phyloP scores from a whole-genome alignment of 805 yeast species.

The Cephaloascus fragrans region DNA sequence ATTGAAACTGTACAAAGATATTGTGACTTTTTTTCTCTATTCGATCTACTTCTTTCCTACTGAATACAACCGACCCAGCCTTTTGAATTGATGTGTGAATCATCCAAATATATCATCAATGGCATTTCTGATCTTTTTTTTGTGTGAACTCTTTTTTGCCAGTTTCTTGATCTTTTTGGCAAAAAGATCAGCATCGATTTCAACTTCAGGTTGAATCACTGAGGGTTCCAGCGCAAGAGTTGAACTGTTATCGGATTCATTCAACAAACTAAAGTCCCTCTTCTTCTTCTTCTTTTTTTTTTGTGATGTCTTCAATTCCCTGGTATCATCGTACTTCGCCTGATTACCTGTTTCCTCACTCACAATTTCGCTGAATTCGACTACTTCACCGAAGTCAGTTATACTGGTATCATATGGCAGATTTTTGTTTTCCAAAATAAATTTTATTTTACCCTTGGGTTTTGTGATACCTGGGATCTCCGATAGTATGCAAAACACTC shows the following conservation, averaged over 20 bases:
- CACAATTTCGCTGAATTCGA: conserved; percentile 15
- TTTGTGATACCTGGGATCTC: conserved; percentile 10
- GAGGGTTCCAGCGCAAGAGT: too few species aligned
- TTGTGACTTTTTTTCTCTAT: neutral
- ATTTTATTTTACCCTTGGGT: too few species aligned
- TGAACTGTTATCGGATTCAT: too few species aligned
- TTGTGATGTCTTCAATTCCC: conserved; percentile 5
- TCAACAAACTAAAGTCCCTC: too few species aligned
- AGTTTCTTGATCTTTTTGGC: conserved; percentile 6
- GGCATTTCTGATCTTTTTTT: conserved; percentile 40
- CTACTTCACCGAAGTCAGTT: conserved; percentile 15
- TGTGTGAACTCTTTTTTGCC: conserved; percentile 28
- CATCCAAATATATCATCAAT: conserved; percentile 73
- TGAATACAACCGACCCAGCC: too few species aligned
- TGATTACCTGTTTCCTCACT: conserved; percentile 1
- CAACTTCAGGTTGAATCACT: neutral
- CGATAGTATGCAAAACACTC: conserved; percentile 19
- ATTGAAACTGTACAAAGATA: neutral
- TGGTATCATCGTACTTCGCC: conserved; percentile 7
- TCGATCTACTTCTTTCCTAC: too few species aligned
- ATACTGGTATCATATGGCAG: too few species aligned
- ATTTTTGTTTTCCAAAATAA: too few species aligned
- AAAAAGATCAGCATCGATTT: conserved; percentile 4
- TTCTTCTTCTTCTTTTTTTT: conserved; percentile 4
- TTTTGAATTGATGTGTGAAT: too few species aligned